Evolutionary conservation across 352 stramenopile species (phyloP), one percentile per base, ranked within the genome.

Genomic region (Aphanomyces euteiches): DNA sequence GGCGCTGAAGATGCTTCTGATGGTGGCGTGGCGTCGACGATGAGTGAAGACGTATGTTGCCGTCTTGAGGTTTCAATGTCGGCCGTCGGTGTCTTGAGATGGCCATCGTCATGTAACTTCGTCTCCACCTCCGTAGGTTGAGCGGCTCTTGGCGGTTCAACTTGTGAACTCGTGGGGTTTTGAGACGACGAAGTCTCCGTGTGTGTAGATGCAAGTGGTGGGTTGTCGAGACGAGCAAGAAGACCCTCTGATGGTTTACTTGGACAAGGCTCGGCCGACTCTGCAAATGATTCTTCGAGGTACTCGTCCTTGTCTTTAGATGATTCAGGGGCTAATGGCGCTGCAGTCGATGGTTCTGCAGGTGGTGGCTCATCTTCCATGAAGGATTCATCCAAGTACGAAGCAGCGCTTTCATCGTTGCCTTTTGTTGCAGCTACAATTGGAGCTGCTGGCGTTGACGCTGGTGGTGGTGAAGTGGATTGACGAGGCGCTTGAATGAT

Each of bases 251-350:
- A 28, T 28, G 28, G 28, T 28, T 28, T 28, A 28, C 28, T 28
- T 40, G 19, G 21, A n/a, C 1, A 10, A 15, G 54, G 54, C 38
- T 58, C 70, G 15, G 72, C 67, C 0, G 74, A 81, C 17, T 81
- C 74, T 6, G 82, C 67, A 7, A 82, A 75, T 1, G 67, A 74
- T 28, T 79, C 74, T 3, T 53, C 71, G 5, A 75, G 57, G 34
- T 57, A 70, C 21, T 76, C 43, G 48, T 66, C 65, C 8, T 76
- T 65, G 12, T 34, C 12, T 53, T 60, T 45, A 12, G 54, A n/a
- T 13, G 37, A 37, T 13, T 17, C 17, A 37, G 19, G 28, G 28
- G 21, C 7, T 3, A 5, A 7, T 8, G 34, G 28, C 54, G 43
- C n/a, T 61, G 54, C 15, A 17, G 17, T 12, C 8, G 50, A 37